Evolutionary conservation across 2,329 filamentous ascomycete genomes (phyloP).

Genomic region (Arthroderma sp.): DNA sequence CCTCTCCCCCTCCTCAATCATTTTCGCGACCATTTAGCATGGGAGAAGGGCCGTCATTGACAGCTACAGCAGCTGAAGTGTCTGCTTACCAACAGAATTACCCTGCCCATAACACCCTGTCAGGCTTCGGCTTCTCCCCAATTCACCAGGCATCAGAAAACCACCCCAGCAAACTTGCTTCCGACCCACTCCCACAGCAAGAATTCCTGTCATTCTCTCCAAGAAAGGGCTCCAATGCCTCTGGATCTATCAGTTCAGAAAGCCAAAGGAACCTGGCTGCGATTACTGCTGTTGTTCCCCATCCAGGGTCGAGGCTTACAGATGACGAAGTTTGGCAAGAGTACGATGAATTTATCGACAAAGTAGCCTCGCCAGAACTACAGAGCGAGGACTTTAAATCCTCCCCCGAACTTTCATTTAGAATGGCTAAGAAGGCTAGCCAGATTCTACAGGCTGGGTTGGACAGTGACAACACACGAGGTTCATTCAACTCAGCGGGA

Average conservation of each 20-base stretch:
- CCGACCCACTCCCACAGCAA: constrained; percentile 9
- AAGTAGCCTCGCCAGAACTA: constrained; percentile 41
- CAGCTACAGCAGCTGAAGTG: constrained; percentile 13
- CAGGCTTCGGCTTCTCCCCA: no score
- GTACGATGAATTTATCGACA: constrained; percentile 76
- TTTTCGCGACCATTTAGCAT: constrained; percentile 71
- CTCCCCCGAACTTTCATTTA: constrained; percentile 18
- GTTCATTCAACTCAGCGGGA: no score
- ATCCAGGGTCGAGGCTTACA: constrained; percentile 46
- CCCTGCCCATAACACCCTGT: constrained; percentile 13
- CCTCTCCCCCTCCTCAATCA: constrained; percentile 54
- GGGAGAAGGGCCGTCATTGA: constrained; percentile 30
- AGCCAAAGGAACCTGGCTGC: constrained; percentile 46
- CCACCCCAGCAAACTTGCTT: background rate
- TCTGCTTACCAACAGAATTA: constrained; percentile 10
- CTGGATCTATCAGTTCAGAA: constrained; percentile 51
- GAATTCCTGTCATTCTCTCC: constrained; percentile 67
- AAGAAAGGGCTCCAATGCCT: constrained; percentile 56
- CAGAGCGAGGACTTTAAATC: constrained; percentile 16
- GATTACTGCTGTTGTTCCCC: constrained; percentile 54
- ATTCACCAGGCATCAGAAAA: background rate
- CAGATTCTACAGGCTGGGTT: constrained; percentile 26
- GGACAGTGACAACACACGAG: constrained; percentile 8
- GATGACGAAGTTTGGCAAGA: constrained; percentile 93
- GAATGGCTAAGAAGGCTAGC: constrained; percentile 26